A percentile compares a stretch with the other conserved stretches of the same genome.
Evolutionary conservation across 257 asterid genomes (phyloP).

Genomic region (Nicotiana paniculata): DNA sequence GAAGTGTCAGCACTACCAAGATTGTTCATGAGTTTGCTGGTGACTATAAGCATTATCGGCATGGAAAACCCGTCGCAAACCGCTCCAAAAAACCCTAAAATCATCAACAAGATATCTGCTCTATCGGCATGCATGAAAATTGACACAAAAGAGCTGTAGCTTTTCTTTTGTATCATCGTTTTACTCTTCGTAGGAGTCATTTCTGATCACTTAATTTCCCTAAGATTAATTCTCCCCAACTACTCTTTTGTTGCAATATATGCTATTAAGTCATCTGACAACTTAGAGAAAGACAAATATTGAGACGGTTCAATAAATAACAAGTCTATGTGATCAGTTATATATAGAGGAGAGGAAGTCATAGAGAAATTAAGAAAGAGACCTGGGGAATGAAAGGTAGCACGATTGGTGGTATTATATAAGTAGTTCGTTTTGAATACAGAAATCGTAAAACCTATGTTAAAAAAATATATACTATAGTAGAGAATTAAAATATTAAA

Average conservation of each 20-base stretch:
- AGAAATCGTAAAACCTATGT: not conserved
- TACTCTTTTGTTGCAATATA: not conserved
- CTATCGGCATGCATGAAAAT: conserved; percentile 72
- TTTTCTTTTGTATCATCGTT: conserved; percentile 20
- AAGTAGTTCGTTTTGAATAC: not conserved
- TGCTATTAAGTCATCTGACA: not conserved
- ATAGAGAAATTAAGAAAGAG: not conserved
- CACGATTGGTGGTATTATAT: not conserved
- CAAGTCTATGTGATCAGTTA: not conserved
- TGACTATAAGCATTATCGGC: conserved; percentile 57
- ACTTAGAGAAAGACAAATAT: not conserved
- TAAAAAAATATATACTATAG: not conserved
- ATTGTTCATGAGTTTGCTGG: conserved; percentile 61
- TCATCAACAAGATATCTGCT: conserved; percentile 48
- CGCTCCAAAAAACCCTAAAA: conserved; percentile 59
- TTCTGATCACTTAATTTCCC: no score
- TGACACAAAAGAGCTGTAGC: conserved; percentile 29
- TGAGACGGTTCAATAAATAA: not conserved
- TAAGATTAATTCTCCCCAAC: not conserved
- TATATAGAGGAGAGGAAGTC: not conserved
- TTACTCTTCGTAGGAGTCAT: conserved; percentile 3
- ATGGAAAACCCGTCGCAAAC: conserved; percentile 62
- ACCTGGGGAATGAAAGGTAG: not conserved
- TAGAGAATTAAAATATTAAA: not conserved
- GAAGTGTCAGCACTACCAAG: conserved; percentile 35